Evolutionary conservation across 148 eudicot species (phyloP).

Genomic region (Polygonum aviculare): DNA sequence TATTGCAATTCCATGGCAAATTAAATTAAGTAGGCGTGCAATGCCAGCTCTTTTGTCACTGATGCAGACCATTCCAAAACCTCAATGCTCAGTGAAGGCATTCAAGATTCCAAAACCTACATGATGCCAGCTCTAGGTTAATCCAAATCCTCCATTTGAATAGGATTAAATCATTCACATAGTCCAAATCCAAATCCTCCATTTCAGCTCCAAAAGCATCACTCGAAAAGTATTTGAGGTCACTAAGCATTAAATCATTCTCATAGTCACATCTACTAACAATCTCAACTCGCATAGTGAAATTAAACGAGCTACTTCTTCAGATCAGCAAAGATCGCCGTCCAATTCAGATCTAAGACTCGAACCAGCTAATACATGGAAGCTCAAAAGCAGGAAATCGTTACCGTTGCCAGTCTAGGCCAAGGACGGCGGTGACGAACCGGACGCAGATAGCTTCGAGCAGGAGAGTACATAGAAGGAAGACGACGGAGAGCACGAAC

Average conservation of each 20-base stretch:
- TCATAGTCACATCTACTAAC: neutral
- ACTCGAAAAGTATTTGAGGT: neutral
- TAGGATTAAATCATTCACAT: too few species aligned
- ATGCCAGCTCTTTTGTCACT: neutral
- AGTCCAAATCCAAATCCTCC: neutral
- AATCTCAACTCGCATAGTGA: neutral
- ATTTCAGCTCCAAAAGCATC: neutral
- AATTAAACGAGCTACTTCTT: neutral
- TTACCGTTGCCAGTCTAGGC: constrained; percentile 95
- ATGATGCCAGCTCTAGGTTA: neutral
- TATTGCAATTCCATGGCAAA: neutral
- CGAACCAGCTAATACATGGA: neutral
- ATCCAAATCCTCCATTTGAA: neutral
- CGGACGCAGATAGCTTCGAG: constrained; percentile 77
- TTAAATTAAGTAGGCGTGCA: neutral
- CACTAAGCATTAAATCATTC: neutral
- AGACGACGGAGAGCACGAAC: constrained; percentile 49
- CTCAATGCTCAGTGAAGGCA: neutral
- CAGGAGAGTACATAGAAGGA: constrained; percentile 56
- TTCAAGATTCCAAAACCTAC: neutral
- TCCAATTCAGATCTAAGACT: neutral
- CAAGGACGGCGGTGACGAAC: constrained; percentile 78
- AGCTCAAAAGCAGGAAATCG: neutral
- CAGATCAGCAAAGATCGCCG: neutral
- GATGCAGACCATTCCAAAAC: neutral